Percentiles rank a stretch among this genome's conserved stretches.
Conservation (phyloP, 1,284 basidiomycete genomes). For the Ceratobasidium sp. region DNA sequence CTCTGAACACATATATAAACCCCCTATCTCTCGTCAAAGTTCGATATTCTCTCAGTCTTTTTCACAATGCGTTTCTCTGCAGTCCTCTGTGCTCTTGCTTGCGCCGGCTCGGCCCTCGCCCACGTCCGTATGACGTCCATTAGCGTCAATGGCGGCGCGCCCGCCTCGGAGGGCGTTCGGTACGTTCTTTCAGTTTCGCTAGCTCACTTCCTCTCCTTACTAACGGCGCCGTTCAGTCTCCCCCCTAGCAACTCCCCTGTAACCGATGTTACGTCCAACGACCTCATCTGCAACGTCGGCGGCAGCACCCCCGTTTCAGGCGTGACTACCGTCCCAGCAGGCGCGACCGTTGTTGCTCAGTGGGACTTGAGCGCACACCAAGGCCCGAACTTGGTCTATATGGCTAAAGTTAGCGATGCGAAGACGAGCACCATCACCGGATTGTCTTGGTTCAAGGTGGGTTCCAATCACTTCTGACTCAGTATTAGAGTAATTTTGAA, state of each 20-base stretch:
- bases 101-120: too few species aligned
- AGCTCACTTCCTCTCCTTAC: neutral
- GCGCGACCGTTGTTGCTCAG: constrained; percentile 44
- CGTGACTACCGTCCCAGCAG: constrained; percentile 46
- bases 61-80: too few species aligned
- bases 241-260: constrained; percentile 44
- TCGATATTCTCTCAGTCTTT: too few species aligned
- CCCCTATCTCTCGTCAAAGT: too few species aligned
- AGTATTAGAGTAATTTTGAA: neutral
- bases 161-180: too few species aligned
- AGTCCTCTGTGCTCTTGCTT: too few species aligned
- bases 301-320: constrained; percentile 35
- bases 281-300: constrained; percentile 45
- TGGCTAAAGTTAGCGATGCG: constrained; percentile 43
- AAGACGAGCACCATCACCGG: constrained; percentile 39
- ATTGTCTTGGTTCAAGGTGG: constrained; percentile 44
- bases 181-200: too few species aligned
- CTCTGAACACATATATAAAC: too few species aligned
- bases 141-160: too few species aligned
- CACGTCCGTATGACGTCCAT: too few species aligned
- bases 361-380: constrained; percentile 41
- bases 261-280: constrained; percentile 44
- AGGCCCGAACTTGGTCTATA: constrained; percentile 44
- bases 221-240: neutral
- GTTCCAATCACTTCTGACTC: neutral